Evolutionary conservation across 2,329 filamentous ascomycete genomes (phyloP).

Genomic region (Diatrype stigma): DNA sequence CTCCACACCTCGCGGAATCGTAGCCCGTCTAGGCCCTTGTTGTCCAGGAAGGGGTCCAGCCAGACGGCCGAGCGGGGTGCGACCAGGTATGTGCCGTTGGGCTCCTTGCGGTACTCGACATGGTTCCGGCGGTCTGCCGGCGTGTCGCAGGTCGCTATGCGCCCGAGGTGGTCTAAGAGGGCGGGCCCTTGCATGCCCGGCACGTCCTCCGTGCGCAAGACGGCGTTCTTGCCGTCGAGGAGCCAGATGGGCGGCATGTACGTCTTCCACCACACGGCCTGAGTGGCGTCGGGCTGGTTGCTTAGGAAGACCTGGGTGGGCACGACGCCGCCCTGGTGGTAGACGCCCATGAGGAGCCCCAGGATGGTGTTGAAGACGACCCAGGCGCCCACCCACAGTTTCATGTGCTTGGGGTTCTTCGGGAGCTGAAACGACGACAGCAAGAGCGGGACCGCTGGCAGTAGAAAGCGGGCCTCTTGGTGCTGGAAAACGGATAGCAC

Average conservation of each 20-base stretch:
- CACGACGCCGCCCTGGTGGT: conserved; percentile 76
- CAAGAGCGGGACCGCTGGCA: conserved; percentile 72
- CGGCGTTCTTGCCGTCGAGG: conserved; percentile 69
- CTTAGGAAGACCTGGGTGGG: conserved; percentile 73
- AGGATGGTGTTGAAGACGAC: conserved; percentile 65
- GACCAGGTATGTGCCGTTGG: conserved; percentile 65
- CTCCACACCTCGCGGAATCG: conserved; percentile 68
- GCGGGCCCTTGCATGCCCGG: conserved; percentile 64
- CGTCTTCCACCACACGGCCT: conserved; percentile 81
- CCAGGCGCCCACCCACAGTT: conserved; percentile 60
- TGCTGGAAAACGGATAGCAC: conserved; percentile 73
- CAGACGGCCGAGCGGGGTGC: conserved; percentile 69
- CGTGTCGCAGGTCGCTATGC: conserved; percentile 59
- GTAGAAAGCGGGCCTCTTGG: conserved; percentile 74
- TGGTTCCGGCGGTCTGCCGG: conserved; percentile 50
- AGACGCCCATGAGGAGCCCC: conserved; percentile 72
- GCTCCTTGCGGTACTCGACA: conserved; percentile 53
- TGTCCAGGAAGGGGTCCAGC: conserved; percentile 58
- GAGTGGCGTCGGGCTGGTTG: conserved; percentile 62
- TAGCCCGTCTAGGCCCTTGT: conserved; percentile 56
- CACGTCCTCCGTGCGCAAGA: conserved; percentile 66
- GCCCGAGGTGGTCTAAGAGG: conserved; percentile 55
- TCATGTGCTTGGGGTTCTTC: conserved; percentile 42
- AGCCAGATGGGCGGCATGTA: conserved; percentile 80
- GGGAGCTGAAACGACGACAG: conserved; percentile 69